Evolutionary conservation across 345 rosid genomes (phyloP), one percentile per base, ranked within the genome.

Genomic region (Gossypium thurberi): DNA sequence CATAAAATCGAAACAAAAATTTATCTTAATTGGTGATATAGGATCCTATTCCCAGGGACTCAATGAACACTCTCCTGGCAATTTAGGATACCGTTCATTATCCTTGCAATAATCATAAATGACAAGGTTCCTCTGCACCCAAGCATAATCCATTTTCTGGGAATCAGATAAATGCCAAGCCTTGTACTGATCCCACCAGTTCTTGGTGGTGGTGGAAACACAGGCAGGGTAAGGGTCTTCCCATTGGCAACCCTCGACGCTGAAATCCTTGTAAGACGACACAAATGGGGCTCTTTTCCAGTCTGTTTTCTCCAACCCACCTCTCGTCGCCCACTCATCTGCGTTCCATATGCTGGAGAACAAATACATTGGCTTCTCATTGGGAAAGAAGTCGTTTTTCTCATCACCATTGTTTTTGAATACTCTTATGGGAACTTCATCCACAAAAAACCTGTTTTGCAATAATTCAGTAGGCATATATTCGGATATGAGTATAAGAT

Each of bases 261-360:
- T 85, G 84, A 92, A 95, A 62, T 91, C 96, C 83, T 81, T 87
- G 84, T 95, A 95, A 1, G 97, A 82, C 0, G 99, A 95, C 57
- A 91, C 97, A 63, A 95, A 95, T 0, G 99, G 99, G 4, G 93
- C 88, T 61, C 77, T 87, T 52, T 85, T 85, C 99, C 99, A 91
- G 75, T 95, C 85, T 0, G 99, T 95, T 77, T 95, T 92, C 89
- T 92, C 99, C 0, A 91, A 81, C 9, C 99, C 99, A 2, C 99
- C 98, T 63, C 97, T 81, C 1, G 99, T 95, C 9, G 97, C 99
- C 99, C 98, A 95, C 0, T 95, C 98, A 37, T 95, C 99, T 0
- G 98, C 99, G 79, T 92, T 92, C 98, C 99, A 95, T 10, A 95
- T 89, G 82, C 97, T 92, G 11, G 99, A 95, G 81, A 92, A 95